A percentile compares a stretch with the other conserved stretches of the same genome.
Conservation (phyloP, 306 rosid species). For the Chamaecrista fasciculata region DNA sequence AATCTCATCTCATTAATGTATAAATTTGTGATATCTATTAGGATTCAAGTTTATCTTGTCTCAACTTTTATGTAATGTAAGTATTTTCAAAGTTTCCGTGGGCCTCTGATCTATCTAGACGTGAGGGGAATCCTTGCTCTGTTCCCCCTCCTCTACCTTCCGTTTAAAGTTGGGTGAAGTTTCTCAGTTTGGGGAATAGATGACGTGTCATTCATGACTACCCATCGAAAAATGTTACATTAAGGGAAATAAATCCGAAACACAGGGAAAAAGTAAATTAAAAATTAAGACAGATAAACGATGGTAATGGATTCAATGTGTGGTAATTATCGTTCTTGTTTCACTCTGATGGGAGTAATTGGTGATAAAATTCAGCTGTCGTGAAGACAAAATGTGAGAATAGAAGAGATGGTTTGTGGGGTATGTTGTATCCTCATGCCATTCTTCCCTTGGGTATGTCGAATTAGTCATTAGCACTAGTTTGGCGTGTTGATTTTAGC, state of each 20-base stretch:
- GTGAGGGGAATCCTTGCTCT: background rate
- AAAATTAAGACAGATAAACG: too few relatives aligned
- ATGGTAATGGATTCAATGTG: too few relatives aligned
- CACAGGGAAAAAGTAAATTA: too few relatives aligned
- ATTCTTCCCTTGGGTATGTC: constrained; percentile 20
- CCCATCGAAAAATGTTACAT: too few relatives aligned
- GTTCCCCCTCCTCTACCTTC: background rate
- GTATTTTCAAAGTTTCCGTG: background rate
- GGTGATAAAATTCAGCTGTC: background rate
- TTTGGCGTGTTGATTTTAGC: constrained; percentile 21
- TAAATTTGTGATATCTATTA: constrained; percentile 23
- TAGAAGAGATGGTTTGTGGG: background rate
- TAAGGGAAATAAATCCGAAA: too few relatives aligned
- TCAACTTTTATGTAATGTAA: constrained; percentile 29
- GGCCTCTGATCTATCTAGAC: background rate
- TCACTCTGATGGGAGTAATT: background rate
- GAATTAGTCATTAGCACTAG: constrained; percentile 33
- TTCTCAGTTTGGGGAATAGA: too few relatives aligned
- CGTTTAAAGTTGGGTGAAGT: too few relatives aligned
- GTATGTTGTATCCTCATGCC: background rate
- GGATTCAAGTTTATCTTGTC: constrained; percentile 19
- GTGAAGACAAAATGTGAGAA: background rate
- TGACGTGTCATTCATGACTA: too few relatives aligned
- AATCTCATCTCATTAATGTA: constrained; percentile 50
- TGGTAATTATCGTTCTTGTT: background rate